Base-by-base conservation (phyloP, 805 yeast genomes). In the Wickerhamiella azymoides region DNA sequence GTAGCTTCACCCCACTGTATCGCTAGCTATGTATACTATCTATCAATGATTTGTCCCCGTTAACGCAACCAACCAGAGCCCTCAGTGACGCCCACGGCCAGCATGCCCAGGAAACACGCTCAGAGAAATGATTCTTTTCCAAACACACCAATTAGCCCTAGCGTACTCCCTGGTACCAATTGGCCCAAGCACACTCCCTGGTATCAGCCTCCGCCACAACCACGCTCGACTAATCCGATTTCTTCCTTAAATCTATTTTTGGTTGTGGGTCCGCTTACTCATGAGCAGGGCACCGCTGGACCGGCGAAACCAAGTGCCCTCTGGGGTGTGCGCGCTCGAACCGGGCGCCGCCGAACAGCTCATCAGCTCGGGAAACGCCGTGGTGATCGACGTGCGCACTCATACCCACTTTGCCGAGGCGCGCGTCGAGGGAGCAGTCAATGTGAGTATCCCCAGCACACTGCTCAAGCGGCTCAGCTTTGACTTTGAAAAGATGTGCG, bases 401-500 rank as follows among this genome's bases (percentile, higher is more conserved):
- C 84, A 78, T 57, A 77, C 82, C 19, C 89, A 83, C 47, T 84
- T 67, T 58, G 70, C 78, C 37, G 72, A 68, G 49, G 57, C 69
- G 2, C 85, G 79, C 50, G 61, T 89, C 10, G 56, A 54, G 3
- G 67, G 72, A 36, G 73, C 96, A 0, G 66, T 84, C 39, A 84
- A 84, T 58, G 71, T 89, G 32, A 84, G 94, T 60, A 64, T 88
- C 11, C 96, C 97, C 1, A 80, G 94, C n/a, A 88, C 96, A 0
- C 67, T 88, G 36, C 65, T 88, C 51, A 82, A 79, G 58, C 72
- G 97, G 52, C 67, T 77, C 27, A 80, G 79, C 45, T 88, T 83
- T 55, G 76, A 77, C 2, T 65, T 88, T 47, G 40, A 51, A 13
- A 53, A 62, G 17, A 56, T 66, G 36, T 36, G 61, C 40, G 68